Base-by-base conservation (phyloP, 176 grass and related monocot species). In the Chloris gayana region DNA sequence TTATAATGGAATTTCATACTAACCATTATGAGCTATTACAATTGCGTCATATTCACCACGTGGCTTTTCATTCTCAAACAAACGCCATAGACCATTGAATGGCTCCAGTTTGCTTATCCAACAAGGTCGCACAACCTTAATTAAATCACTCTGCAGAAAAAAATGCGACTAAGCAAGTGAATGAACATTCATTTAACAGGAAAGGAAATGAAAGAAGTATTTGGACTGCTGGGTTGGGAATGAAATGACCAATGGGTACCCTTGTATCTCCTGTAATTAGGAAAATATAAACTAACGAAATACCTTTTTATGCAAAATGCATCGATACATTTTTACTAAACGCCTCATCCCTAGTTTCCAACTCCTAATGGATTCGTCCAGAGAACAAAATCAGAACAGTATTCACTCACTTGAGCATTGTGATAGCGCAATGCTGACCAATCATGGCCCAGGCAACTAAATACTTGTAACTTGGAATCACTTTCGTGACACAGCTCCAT, bases 91-190 rank as follows among this genome's bases (percentile, higher is more conserved):
- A 7, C 95, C 92, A 87, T 95, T 95, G 71, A 93, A 91, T 0
- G 92, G 92, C 72, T 98, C 95, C 18, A 98, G 88, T 69, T 95
- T 91, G 83, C 95, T 95, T 87, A 98, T 95, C 92, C 95, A 95
- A 41, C 83, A 93, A 74, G 90, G 86, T 19, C 88, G 82, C 24
- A 93, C 84, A 74, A 95, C 77, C 78, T 95, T 73, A 72, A 91
- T 42, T 61, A 89, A 50, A 44, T 80, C 84, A 86, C 24, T 89
- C 90, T 98, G 92, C 72, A 89, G 26, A 35, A 77, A 76, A 76
- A 24, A 45, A 72, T 79, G 57, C 30, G 9, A 73, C 41, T 89
- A 67, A 93, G 69, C 44, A 72, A 77, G 19, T 38, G 42, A 75
- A 78, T 18, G 29, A 79, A 22, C 38, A 65, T 67, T 67, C 42